phyloP scores from a whole-genome alignment of 2,329 filamentous ascomycete species.

The Trichoderma brevicompactum region DNA sequence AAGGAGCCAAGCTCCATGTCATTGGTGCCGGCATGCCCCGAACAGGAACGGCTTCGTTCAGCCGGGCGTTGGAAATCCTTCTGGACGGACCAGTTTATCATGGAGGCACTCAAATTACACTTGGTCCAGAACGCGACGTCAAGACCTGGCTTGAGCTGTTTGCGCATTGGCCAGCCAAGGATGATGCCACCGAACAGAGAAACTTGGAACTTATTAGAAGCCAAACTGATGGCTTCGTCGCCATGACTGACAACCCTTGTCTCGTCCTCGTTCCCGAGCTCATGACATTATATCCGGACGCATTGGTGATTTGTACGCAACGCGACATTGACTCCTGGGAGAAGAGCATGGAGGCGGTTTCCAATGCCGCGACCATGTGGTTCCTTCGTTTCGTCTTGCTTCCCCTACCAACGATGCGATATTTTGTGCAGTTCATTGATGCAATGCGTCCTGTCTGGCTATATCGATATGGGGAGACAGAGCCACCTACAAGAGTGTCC shows the following conservation, averaged over 20 bases:
- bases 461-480: constrained; percentile 23
- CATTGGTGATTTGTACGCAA: constrained; percentile 33
- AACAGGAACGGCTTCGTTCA: constrained; percentile 37
- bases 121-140: constrained; percentile 31
- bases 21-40: constrained; percentile 37
- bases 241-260: constrained; percentile 13
- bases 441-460: constrained; percentile 1
- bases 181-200: neutral
- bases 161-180: neutral
- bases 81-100: constrained; percentile 36
- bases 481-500: constrained; percentile 17
- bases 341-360: constrained; percentile 31
- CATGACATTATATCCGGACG: constrained; percentile 32
- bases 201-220: constrained; percentile 3
- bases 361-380: constrained; percentile 19
- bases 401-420: constrained; percentile 30
- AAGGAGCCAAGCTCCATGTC: constrained; percentile 33
- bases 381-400: constrained; percentile 33
- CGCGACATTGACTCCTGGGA: constrained; percentile 33
- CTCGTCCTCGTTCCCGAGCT: constrained; percentile 13
- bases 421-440: constrained; percentile 29
- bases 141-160: constrained; percentile 29
- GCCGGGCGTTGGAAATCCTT: constrained; percentile 35
- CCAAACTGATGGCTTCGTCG: constrained; percentile 8
- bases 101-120: constrained; percentile 34